Evolutionary conservation across 106 monocot genomes (phyloP), one percentile per base, ranked within the genome.

Genomic region (Acorus calamus): DNA sequence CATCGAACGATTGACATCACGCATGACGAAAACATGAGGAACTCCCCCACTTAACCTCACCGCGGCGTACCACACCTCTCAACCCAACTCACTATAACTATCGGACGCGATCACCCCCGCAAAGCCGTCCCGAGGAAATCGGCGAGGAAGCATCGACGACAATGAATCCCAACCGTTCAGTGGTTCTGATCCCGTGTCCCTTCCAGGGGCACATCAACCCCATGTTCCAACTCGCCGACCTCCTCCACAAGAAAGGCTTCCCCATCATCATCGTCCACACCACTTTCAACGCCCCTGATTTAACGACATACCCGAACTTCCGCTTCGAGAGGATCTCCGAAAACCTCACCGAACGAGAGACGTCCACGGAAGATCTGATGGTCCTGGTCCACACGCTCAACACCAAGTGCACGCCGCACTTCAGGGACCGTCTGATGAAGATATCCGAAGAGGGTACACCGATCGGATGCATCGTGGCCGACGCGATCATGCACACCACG

Each of bases 231-330:
- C 62, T 75, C 4, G 75, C 75, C 41, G 2, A 11, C 49, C 56
- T 69, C 56, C 75, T 75, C 57, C 57, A 57, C 62, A 7, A 28
- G 11, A 42, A 12, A 0, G 67, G 67, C 67, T 62, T 74, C 74
- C 53, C 66, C 61, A 67, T 67, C 60, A 74, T 60, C 66, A 61
- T 74, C 52, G 14, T 74, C 61, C 74, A 67, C 74, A 67, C 74
- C 14, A 0, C 11, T 10, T 12, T 51, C 74, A 61, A 67, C 59
- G n/a, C 53, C 28, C 60, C 60, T 14, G 48, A 60, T 8, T 14
- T 52, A 9, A 2, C 43, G 14, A 44, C 1, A 46, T 13, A 63
- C 51, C 69, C 53, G 9, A 2, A 57, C 68, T 69, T 75, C 69
- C n/a, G n/a, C 7, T 75, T 75, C 14, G 50, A 60, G 41, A 41